phyloP scores from a whole-genome alignment of 148 eudicot genomes.

The Mesembryanthemum crystallinum region DNA sequence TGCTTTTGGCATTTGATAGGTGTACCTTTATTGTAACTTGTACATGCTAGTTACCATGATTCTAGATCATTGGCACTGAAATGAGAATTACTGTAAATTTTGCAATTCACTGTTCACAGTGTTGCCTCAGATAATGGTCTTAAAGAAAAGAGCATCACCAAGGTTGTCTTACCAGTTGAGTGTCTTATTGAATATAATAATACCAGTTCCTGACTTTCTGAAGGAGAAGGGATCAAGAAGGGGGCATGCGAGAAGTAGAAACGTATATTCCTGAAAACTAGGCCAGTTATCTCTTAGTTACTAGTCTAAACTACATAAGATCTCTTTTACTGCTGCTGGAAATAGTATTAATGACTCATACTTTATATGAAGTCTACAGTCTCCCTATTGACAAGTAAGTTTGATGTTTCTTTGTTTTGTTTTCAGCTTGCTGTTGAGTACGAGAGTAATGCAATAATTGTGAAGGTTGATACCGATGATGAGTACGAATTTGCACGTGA shows the following conservation, averaged over 20 bases:
- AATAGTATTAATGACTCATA: not conserved
- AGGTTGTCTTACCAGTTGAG: not conserved
- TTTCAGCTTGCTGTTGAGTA: conserved; percentile 93
- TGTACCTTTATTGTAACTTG: not conserved
- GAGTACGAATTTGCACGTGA: conserved; percentile 93
- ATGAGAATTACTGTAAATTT: not conserved
- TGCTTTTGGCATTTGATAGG: not conserved
- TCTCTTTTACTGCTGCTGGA: not conserved
- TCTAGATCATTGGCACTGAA: not conserved
- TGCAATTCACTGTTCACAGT: not conserved
- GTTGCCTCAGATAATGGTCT: not conserved
- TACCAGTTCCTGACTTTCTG: not conserved
- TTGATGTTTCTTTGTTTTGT: conserved; percentile 17
- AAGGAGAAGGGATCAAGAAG: not conserved
- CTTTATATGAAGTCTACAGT: not conserved
- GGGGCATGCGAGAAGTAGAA: too few species aligned
- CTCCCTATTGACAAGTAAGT: conserved; percentile 1
- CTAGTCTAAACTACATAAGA: not conserved
- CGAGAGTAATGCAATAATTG: conserved; percentile 65
- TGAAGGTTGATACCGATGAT: conserved; percentile 95
- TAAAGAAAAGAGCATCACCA: not conserved
- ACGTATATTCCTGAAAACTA: not conserved
- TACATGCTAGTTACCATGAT: not conserved
- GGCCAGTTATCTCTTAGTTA: too few species aligned
- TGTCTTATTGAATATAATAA: not conserved